A percentile compares a stretch with the other conserved stretches of the same genome.
These are phyloP conservation scores for Ganoderma resinaceum DNA, from an alignment of 1,284 basidiomycete genomes.

Conservation along the genomic window DNA sequence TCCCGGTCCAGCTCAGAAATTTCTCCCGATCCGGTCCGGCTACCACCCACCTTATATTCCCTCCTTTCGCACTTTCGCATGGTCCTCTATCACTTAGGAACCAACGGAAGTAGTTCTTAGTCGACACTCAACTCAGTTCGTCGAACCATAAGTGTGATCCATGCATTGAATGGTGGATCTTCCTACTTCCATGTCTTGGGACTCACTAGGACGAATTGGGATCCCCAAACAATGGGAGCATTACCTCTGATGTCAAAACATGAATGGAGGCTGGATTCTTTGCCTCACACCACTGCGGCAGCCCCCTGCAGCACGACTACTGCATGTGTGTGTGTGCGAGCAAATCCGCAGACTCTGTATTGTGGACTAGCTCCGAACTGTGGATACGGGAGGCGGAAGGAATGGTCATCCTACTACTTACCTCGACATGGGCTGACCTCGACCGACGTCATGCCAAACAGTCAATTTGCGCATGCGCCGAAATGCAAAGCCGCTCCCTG, in stretches of 20 bases:
- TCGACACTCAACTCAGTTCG: too few relatives aligned
- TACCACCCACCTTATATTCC: background rate
- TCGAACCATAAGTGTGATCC: too few relatives aligned
- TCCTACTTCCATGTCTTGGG: too few relatives aligned
- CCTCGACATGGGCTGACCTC: background rate
- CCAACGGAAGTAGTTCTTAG: background rate
- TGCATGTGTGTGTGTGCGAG: background rate
- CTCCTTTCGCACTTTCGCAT: background rate
- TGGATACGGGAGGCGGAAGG: background rate
- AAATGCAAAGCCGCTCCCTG: background rate
- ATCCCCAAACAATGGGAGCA: background rate
- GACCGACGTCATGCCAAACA: background rate
- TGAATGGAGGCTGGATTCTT: background rate
- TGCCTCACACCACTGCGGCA: background rate
- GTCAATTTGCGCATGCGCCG: background rate
- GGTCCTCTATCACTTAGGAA: background rate
- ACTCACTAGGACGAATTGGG: background rate
- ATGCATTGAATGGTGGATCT: too few relatives aligned
- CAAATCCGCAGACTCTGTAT: background rate
- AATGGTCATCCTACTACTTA: background rate
- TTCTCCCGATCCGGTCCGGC: slow-evolving; percentile 6
- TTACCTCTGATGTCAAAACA: background rate
- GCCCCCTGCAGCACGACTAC: background rate
- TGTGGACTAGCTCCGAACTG: background rate
- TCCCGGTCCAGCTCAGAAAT: background rate